phyloP scores from a whole-genome alignment of 495 filamentous ascomycete species.

The Astrothelium macrocarpum region DNA sequence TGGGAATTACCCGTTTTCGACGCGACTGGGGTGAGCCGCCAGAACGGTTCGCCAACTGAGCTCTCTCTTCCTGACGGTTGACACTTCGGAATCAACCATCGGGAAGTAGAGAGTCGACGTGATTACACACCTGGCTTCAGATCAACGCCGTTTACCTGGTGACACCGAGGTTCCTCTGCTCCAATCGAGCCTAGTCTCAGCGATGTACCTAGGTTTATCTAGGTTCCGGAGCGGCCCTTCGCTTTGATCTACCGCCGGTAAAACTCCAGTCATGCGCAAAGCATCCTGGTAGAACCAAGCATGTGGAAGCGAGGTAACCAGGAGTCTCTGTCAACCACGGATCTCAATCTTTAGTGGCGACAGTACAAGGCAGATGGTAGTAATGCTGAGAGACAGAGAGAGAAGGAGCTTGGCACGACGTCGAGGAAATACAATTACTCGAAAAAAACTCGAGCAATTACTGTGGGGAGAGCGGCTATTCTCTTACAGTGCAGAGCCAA shows the following conservation, averaged over 20 bases:
- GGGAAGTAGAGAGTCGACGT: background rate
- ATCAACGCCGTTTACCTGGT: background rate
- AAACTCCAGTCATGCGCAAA: slow-evolving; percentile 6
- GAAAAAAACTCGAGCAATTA: no score
- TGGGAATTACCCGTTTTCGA: background rate
- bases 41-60: background rate
- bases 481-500: no score
- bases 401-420: background rate
- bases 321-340: background rate
- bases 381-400: background rate
- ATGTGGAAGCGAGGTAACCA: background rate
- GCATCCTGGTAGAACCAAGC: background rate
- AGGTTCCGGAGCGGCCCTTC: slow-evolving; percentile 7
- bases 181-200: background rate
- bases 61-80: background rate
- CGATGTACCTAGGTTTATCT: slow-evolving; percentile 1
- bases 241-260: slow-evolving; percentile 5
- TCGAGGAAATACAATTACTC: no score
- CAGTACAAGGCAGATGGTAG: background rate
- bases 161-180: background rate
- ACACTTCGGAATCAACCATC: background rate
- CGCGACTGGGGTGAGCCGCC: background rate
- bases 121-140: background rate
- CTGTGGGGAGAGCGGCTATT: background rate
- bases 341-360: background rate